Evolutionary conservation across 352 stramenopile genomes (phyloP).

Genomic region (Globisporangium recalcitrans): DNA sequence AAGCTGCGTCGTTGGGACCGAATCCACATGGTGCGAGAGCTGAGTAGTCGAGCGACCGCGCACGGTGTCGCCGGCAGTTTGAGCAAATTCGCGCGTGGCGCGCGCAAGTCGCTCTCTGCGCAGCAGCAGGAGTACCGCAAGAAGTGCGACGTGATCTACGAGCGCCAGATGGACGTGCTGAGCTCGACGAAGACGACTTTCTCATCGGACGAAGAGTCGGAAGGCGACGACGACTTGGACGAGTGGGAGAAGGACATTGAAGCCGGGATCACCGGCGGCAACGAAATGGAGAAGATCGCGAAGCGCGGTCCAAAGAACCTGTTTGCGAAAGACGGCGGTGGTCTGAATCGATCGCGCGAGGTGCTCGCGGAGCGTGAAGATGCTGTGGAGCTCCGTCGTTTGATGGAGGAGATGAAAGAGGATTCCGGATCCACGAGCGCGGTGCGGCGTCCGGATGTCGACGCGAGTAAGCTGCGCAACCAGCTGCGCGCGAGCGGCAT

Average conservation of each 20-base stretch:
- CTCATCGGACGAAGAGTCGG: conserved; percentile 70
- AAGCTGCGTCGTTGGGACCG: conserved; percentile 80
- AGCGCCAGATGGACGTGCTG: conserved; percentile 79
- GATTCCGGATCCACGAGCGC: conserved; percentile 29
- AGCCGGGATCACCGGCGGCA: conserved; percentile 63
- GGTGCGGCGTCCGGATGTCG: conserved; percentile 55
- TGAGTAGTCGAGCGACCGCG: conserved; percentile 68
- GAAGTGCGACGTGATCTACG: conserved; percentile 82
- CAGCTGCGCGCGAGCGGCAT: conserved; percentile 74
- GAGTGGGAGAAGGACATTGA: conserved; percentile 74
- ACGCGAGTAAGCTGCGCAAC: conserved; percentile 53
- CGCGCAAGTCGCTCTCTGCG: conserved; percentile 70
- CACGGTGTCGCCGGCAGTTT: conserved; percentile 66
- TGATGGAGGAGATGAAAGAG: conserved; percentile 84
- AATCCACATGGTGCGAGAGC: conserved; percentile 75
- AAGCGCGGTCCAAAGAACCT: conserved; percentile 71
- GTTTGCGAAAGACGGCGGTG: conserved; percentile 68
- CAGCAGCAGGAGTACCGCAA: conserved; percentile 84
- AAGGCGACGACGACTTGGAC: conserved; percentile 65
- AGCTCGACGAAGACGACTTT: conserved; percentile 54
- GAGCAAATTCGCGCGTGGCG: conserved; percentile 77
- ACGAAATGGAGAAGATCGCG: conserved; percentile 41
- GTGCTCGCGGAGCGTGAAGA: conserved; percentile 73
- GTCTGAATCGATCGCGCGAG: conserved; percentile 72
- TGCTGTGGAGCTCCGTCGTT: conserved; percentile 62